Evolutionary conservation across 2,329 filamentous ascomycete genomes (phyloP).

Genomic region (Claviceps sorghi): DNA sequence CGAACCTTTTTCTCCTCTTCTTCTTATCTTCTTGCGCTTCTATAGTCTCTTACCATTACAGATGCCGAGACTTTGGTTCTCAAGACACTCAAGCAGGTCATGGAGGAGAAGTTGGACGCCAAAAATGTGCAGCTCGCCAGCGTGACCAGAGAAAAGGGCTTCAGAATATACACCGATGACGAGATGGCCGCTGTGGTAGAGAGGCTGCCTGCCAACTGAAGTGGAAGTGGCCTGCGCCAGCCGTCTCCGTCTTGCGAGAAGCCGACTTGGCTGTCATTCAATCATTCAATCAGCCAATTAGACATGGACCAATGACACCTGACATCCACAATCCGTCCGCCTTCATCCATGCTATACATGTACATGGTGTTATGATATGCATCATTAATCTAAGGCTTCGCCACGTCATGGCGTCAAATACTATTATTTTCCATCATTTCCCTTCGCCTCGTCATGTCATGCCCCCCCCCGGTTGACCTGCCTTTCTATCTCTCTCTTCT

Average conservation of each 20-base stretch:
- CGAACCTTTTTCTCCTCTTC: too few species aligned
- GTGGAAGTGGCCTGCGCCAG: conserved; percentile 3
- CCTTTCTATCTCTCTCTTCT: background rate
- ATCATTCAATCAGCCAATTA: conserved; percentile 6
- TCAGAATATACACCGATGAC: conserved; percentile 95
- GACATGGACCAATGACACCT: background rate
- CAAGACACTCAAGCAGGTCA: conserved; percentile 98
- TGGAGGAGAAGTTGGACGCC: conserved; percentile 98
- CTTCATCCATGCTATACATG: background rate
- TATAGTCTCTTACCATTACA: conserved; percentile 70
- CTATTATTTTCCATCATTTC: conserved; percentile 1
- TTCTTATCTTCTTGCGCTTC: background rate
- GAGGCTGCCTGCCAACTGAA: conserved; percentile 57
- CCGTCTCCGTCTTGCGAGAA: background rate
- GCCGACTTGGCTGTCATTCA: background rate
- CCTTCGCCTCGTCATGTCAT: background rate
- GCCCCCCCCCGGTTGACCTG: background rate
- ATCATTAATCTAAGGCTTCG: conserved; percentile 16
- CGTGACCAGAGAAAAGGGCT: conserved; percentile 93
- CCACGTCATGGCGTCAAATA: conserved; percentile 7
- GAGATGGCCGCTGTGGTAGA: conserved; percentile 92
- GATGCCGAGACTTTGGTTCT: conserved; percentile 92
- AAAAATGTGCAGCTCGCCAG: conserved; percentile 98
- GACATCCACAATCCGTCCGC: background rate
- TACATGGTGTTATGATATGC: conserved; percentile 9